Conservation (phyloP, 345 rosid species). For the Brassica cretica region DNA sequence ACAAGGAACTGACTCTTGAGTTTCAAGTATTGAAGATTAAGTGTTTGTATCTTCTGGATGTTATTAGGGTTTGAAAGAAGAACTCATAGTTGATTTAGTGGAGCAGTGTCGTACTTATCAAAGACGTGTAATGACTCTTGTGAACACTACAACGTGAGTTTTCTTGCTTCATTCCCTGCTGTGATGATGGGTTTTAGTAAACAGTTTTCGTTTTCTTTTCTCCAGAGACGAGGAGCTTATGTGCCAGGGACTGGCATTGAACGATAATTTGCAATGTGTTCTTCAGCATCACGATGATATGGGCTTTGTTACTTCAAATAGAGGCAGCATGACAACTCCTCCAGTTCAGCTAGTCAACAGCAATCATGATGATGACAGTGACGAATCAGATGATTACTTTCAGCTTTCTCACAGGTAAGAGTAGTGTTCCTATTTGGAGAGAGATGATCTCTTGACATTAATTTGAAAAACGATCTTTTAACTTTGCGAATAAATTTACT, state of each 20-base stretch:
- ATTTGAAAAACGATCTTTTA: neutral
- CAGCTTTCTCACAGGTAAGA: slow-evolving; percentile 77
- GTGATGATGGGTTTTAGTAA: neutral
- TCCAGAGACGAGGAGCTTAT: slow-evolving; percentile 82
- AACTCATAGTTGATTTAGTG: slow-evolving; percentile 78
- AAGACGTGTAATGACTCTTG: slow-evolving; percentile 73
- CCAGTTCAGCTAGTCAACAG: slow-evolving; percentile 49
- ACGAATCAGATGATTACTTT: slow-evolving; percentile 79
- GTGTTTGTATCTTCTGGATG: slow-evolving; percentile 10
- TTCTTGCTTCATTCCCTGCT: slow-evolving; percentile 6
- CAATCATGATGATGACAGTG: slow-evolving; percentile 56
- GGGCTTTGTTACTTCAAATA: slow-evolving; percentile 49
- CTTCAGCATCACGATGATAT: slow-evolving; percentile 74
- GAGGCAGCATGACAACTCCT: slow-evolving; percentile 40
- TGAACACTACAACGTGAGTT: slow-evolving; percentile 65
- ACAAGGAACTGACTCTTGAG: neutral
- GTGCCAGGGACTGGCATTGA: slow-evolving; percentile 78
- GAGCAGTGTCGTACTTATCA: slow-evolving; percentile 88
- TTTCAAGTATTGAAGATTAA: slow-evolving; percentile 15
- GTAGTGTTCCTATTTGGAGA: slow-evolving; percentile 20
- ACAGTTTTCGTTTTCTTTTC: slow-evolving; percentile 4
- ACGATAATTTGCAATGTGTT: slow-evolving; percentile 83
- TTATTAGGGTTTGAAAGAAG: slow-evolving; percentile 75
- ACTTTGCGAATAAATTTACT: slow-evolving; percentile 20
- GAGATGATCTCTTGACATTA: slow-evolving; percentile 6